A percentile compares a stretch with the other conserved stretches of the same genome.
Conservation (phyloP, 768 basidiomycete genomes). For the Boletus rubescentipes region DNA sequence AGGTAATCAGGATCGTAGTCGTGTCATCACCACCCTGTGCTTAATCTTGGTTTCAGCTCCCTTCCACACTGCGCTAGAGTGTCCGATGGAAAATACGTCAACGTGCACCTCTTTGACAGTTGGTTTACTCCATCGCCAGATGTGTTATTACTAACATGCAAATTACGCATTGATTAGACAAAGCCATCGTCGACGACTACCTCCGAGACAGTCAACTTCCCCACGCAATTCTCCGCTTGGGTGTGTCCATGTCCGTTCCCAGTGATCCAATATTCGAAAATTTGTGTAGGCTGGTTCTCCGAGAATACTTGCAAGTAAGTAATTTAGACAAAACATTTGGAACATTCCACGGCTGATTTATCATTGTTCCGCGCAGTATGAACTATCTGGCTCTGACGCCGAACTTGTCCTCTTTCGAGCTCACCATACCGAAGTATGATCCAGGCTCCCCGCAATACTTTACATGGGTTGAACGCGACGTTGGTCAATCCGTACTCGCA, state of each 20-base stretch:
- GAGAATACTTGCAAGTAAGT: conserved; percentile 26
- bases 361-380: conserved; percentile 5
- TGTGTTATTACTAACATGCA: neutral
- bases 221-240: conserved; percentile 17
- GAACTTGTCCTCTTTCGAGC: conserved; percentile 15
- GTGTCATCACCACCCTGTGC: neutral
- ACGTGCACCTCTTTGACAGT: conserved; percentile 30
- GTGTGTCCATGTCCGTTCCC: conserved; percentile 4
- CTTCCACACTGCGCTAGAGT: conserved; percentile 14
- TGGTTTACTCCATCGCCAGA: neutral
- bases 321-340: no score
- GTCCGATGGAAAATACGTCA: conserved; percentile 23
- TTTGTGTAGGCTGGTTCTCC: conserved; percentile 22
- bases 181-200: conserved; percentile 26
- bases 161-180: conserved; percentile 14
- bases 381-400: conserved; percentile 4
- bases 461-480: conserved; percentile 24
- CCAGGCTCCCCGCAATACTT: conserved; percentile 18
- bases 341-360: no score
- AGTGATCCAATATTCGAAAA: neutral
- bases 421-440: conserved; percentile 21
- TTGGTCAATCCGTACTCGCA: conserved; percentile 23
- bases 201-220: conserved; percentile 18
- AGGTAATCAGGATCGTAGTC: conserved; percentile 14
- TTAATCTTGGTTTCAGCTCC: conserved; percentile 10